Conservation (phyloP, 768 basidiomycete genomes). For the Auricularia sp. region DNA sequence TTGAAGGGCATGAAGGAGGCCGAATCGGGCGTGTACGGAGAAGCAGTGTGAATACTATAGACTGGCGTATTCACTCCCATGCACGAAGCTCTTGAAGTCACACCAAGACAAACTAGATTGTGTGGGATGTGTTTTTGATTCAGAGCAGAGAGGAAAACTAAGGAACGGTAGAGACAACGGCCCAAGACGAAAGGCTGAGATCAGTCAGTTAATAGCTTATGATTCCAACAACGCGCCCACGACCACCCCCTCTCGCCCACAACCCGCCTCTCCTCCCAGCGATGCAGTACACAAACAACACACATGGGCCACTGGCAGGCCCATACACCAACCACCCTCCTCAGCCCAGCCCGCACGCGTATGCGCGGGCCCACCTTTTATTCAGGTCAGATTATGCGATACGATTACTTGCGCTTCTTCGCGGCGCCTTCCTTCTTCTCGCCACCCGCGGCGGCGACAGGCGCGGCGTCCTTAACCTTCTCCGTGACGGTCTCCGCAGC, state of each 20-base stretch:
- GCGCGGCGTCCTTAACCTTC: conserved; percentile 45
- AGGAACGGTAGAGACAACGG: not conserved
- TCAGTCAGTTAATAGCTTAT: conserved; percentile 2
- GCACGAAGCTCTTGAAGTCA: too few species aligned
- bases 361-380: not conserved
- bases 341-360: not conserved
- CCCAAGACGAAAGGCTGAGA: not conserved
- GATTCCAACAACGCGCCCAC: not conserved
- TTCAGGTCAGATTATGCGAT: not conserved
- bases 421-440: conserved; percentile 60
- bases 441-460: conserved; percentile 63
- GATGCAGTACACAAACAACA: not conserved
- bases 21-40: not conserved
- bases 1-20: not conserved
- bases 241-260: not conserved
- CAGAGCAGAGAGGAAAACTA: not conserved
- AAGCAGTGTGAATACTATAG: not conserved
- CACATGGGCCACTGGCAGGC: not conserved
- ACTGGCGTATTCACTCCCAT: not conserved
- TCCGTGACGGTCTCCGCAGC: conserved; percentile 60
- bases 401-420: conserved; percentile 64
- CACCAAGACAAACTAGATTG: not conserved
- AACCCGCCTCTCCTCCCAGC: not conserved
- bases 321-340: not conserved
- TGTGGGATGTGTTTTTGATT: conserved; percentile 3